Conservation (phyloP, 352 stramenopile species). For the Phytophthora ohioensis region DNA sequence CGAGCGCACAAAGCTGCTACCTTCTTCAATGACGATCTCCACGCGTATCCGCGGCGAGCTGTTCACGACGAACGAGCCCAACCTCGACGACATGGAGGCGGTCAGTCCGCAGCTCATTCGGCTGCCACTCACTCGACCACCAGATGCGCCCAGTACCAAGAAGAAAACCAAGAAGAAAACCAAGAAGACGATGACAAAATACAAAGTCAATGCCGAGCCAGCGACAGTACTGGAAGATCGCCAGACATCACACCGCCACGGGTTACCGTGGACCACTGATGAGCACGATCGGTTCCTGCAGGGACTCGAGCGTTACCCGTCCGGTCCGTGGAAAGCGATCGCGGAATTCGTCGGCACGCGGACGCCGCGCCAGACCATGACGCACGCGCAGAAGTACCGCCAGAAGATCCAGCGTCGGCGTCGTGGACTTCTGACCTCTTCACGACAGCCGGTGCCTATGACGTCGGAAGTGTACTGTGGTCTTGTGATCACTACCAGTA, state of each 20-base stretch:
- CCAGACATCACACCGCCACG: conserved; percentile 27
- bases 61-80: conserved; percentile 20
- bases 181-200: not conserved
- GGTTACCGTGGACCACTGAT: conserved; percentile 43
- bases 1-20: conserved; percentile 24
- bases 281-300: conserved; percentile 67
- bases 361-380: conserved; percentile 92
- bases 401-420: conserved; percentile 68
- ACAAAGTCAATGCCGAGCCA: conserved; percentile 6
- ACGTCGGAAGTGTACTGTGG: conserved; percentile 19
- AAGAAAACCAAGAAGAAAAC: conserved; percentile 23
- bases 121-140: conserved; percentile 37
- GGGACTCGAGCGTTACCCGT: conserved; percentile 56
- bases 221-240: not conserved
- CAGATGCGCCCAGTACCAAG: conserved; percentile 13
- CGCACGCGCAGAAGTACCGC: conserved; percentile 95
- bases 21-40: conserved; percentile 36
- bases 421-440: conserved; percentile 42
- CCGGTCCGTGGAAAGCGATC: conserved; percentile 61
- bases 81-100: not conserved
- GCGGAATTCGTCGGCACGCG: conserved; percentile 54
- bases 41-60: conserved; percentile 39
- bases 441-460: conserved; percentile 20
- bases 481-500: conserved; percentile 19
- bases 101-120: conserved; percentile 35